Base-by-base conservation (phyloP, 352 stramenopile species). In the Phytophthora niederhauseri region DNA sequence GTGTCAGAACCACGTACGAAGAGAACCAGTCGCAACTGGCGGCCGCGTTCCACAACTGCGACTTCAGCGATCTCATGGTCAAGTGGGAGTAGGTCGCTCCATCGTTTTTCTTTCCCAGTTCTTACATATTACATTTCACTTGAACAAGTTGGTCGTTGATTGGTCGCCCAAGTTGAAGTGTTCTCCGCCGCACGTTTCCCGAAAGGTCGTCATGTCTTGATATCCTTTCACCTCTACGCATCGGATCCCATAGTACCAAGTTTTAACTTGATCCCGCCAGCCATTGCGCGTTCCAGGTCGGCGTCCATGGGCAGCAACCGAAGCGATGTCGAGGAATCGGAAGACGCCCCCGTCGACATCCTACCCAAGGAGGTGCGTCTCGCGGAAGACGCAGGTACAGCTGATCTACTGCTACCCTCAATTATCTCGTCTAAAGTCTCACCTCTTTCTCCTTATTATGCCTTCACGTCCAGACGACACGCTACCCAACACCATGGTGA, bases 401-500 rank as follows among this genome's bases (percentile, higher is more conserved):
- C 8, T 48, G 6, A 31, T 56, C 12, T 6, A 8, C 7, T 63
- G 4, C 30, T 15, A 12, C 28, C 30, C 30, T 34, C 30, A 34
- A 12, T 34, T 12, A 34, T 2, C 30, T 12, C 30, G 9, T 3
- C 30, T 34, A 34, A 7, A 34, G 30, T 7, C 30, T 34, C 30
- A 34, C 30, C 30, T 34, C 30, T 12, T 31, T 34, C 30, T 34
- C 17, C 15, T 45, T 43, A 22, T 24, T 30, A 14, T 54, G 22
- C 45, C 31, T 17, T 15, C 3, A 20, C 7, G 14, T 19, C 11
- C 6, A 73, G 82, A 89, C 15, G 82, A 91, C 8, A 89, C 82
- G 34, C 61, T 88, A 2, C 77, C 86, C 9, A 94, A 94, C 57
- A 93, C 86, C 11, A 70, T 94, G 22, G 75, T 90, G 4, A 76